Conservation (phyloP, 306 rosid species). For the Hippophae rhamnoides region DNA sequence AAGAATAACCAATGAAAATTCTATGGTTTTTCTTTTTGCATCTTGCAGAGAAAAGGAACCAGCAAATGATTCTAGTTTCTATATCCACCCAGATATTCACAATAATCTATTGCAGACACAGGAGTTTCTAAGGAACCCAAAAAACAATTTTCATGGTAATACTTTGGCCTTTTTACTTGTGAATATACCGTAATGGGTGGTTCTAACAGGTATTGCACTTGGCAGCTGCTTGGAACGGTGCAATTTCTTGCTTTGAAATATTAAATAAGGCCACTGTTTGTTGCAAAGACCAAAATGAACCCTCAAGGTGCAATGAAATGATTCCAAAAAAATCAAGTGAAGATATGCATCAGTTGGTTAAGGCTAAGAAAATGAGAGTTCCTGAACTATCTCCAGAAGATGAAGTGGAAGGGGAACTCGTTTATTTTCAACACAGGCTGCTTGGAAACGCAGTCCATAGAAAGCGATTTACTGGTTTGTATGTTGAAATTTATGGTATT, state of each 20-base stretch:
- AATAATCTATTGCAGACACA: slow-evolving; percentile 40
- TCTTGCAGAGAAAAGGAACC: slow-evolving; percentile 18
- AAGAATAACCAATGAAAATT: too few species aligned
- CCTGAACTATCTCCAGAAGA: slow-evolving; percentile 52
- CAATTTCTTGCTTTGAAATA: slow-evolving; percentile 31
- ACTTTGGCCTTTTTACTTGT: slow-evolving; percentile 11
- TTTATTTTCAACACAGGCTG: slow-evolving; percentile 66
- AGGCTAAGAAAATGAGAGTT: slow-evolving; percentile 37
- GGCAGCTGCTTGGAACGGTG: slow-evolving; percentile 43
- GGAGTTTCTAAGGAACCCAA: slow-evolving; percentile 23
- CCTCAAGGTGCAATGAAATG: slow-evolving; percentile 24
- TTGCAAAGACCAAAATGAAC: slow-evolving; percentile 38
- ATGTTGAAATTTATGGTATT: slow-evolving; percentile 6
- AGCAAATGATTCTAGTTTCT: slow-evolving; percentile 31
- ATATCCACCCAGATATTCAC: slow-evolving; percentile 52
- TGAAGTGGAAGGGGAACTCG: slow-evolving; percentile 83
- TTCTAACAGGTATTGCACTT: slow-evolving; percentile 24
- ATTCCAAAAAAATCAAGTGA: slow-evolving; percentile 7
- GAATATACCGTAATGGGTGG: slow-evolving; percentile 13
- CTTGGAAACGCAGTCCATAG: slow-evolving; percentile 50
- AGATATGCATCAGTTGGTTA: slow-evolving; percentile 19
- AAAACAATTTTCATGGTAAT: slow-evolving; percentile 29
- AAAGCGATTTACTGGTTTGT: slow-evolving; percentile 54
- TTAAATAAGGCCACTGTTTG: slow-evolving; percentile 35
- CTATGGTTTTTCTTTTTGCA: too few species aligned